Evolutionary conservation across 129 eudicot genomes (phyloP), one percentile per base, ranked within the genome.

Genomic region (Pulicaria dysenterica): DNA sequence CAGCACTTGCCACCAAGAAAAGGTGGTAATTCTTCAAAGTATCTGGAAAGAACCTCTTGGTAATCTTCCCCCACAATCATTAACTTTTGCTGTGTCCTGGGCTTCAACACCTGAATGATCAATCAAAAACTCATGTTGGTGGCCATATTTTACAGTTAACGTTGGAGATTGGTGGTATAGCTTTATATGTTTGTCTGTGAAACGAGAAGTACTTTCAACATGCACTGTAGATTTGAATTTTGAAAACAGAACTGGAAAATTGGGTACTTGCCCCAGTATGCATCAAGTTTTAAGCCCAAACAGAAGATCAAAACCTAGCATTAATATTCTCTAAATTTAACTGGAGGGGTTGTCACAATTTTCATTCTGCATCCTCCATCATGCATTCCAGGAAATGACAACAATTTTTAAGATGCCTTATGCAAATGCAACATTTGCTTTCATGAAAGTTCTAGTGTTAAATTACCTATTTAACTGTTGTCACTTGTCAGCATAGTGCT

Each of bases 1-100:
- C 73, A 70, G 79, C 96, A 89, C 6, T 70, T 66, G 59, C 96
- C 96, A 72, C 96, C 96, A 45, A 89, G 90, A 76, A 86, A 86
- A 54, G 77, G 61, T 24, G 96, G 96, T 41, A 82, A 73, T 36
- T 86, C 74, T 54, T 80, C 79, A 56, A 86, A 82, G 82, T 51
- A 74, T 61, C 74, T 77, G 8, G 80, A 51, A 42, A 86, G 83
- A 40, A 82, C 79, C 76, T 80, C 76, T 31, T 24, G 73, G 72
- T 81, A 82, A 69, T 89, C 73, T 3, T 74, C 75, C 37, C 92
- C 92, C 38, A 80, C 50, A 5, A 84, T 69, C 51, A 64, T 78
- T 42, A 89, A 72, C 70, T 89, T 89, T 57, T 77, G 48, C 37
- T 81, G 82, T 0, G 96, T 89, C 13, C 83, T 83, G 24, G 96